Evolutionary conservation across 2,329 filamentous ascomycete genomes (phyloP), one percentile per base, ranked within the genome.

Genomic region (Ceratocystis alfenasii): DNA sequence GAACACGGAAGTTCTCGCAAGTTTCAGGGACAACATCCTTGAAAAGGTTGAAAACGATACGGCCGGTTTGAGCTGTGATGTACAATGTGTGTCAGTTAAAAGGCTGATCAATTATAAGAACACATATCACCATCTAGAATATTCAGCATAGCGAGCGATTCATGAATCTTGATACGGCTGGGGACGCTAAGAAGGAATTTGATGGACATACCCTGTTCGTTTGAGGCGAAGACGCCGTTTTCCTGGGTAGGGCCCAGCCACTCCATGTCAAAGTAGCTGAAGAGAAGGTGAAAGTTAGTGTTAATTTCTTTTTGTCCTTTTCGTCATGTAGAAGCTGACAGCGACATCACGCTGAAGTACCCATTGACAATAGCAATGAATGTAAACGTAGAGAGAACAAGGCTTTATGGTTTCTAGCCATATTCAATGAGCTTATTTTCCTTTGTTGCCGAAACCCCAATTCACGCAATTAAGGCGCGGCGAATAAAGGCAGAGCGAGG

Each of bases 1-100:
- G 88, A 76, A 85, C 85, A 71, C 83, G 84, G 86, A 95, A 95
- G 85, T 94, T 94, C 77, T 83, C 81, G 72, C 83, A 81, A 66
- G 93, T 96, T 85, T 88, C 94, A 77, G 93, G 93, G 75, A 95
- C 90, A 69, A 86, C 82, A 71, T 90, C 83, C 76, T 93, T 83
- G 83, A 81, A 96, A 76, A 97, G 89, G 73, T 87, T 86, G 82
- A 96, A 95, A 81, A 84, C 88, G 82, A 97, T 89, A 75, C 88
- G 87, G 74, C 88, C 90, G 64, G 72, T 73, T 79, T 94, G 88
- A 69, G 77, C 90, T 90, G 71, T 70, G 75, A 60, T 63, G 66
- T 50, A 68, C 69, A 55, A 12, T 10, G 25, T 44, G n/a, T 41
- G 57, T 44, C 17, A 65, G 46, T 28, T 66, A 53, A 64, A 57